Base-by-base conservation (phyloP, 192 early-diverging fungal genomes). In the Entomortierella chlamydospora region DNA sequence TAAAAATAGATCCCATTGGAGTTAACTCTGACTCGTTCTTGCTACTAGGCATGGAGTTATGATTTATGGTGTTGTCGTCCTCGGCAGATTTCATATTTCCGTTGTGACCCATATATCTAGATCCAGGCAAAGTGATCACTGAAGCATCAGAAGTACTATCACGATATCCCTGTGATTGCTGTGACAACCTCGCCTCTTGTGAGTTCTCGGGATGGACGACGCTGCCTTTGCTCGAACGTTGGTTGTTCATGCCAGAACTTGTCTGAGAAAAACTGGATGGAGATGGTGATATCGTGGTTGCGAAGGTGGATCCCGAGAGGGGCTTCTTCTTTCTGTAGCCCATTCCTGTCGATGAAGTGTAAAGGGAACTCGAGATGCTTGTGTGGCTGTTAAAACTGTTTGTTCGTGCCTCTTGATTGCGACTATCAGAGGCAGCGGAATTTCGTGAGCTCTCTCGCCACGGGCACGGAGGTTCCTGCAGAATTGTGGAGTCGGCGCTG, bases 371-470 rank as follows among this genome's bases (percentile, higher is more conserved):
- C 15, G 73, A 68, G 20, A 55, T 64, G 33, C 61, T 68, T 0
- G 33, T 33, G 25, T 22, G 20, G 56, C 74, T 78, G 13, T 28
- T 64, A 28, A 45, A 52, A 31, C 61, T 70, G 25, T 59, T 52
- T 54, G 67, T 53, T 50, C 74, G 54, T 11, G 45, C 23, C 31
- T 70, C 74, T 23, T 0, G 26, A 45, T 70, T 70, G 26, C 67
- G 66, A 30, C 56, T 39, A 6, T 78, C 74, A 3, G 37, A 53
- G 23, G 74, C 57, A 13, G 71, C 63, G 17, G 71, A 66, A 47
- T 78, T 78, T n/a, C 74, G 60, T 42, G 70, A 49, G 18, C 53
- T 69, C 28, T 78, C 74, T n/a, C 61, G 42, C 74, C 66, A 78
- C 9, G 70, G 33, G 12, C 56, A 37, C 11, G 69, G 61, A 0